Conservation (phyloP, 2,329 filamentous ascomycete genomes). For the Graphium sp. region DNA sequence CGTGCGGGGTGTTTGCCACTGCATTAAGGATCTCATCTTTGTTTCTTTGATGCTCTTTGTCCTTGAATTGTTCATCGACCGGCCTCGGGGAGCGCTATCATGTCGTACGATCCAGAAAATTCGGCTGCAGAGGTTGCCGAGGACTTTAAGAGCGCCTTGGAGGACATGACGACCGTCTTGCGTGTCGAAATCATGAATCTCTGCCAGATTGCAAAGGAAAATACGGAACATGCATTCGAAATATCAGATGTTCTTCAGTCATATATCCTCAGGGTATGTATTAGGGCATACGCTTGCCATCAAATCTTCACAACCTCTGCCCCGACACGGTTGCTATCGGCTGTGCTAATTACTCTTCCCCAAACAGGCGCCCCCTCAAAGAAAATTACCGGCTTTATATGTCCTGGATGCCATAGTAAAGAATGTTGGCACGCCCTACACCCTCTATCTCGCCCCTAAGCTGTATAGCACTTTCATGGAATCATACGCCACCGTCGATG, state of each 20-base stretch:
- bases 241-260: constrained; percentile 83
- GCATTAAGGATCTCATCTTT: too few relatives aligned
- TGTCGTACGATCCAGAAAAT: constrained; percentile 4
- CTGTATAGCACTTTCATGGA: constrained; percentile 95
- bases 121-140: constrained; percentile 56
- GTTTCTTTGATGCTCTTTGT: too few relatives aligned
- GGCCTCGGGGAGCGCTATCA: too few relatives aligned
- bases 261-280: constrained; percentile 83
- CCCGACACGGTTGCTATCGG: constrained; percentile 1
- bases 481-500: constrained; percentile 79
- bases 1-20: too few relatives aligned
- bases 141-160: constrained; percentile 85
- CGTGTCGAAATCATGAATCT: constrained; percentile 93
- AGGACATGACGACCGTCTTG: constrained; percentile 81
- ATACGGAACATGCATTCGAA: constrained; percentile 84
- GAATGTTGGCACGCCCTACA: constrained; percentile 96
- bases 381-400: constrained; percentile 91
- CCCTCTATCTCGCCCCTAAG: constrained; percentile 80
- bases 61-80: too few relatives aligned
- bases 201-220: constrained; percentile 94
- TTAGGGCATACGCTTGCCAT: background rate
- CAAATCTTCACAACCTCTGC: constrained; percentile 3
- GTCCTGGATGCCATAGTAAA: constrained; percentile 97
- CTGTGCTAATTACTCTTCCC: constrained; percentile 3
- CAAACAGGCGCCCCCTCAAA: constrained; percentile 62